Conservation (phyloP, 164 flowering plant genomes). For the Cinnamomum chago region DNA sequence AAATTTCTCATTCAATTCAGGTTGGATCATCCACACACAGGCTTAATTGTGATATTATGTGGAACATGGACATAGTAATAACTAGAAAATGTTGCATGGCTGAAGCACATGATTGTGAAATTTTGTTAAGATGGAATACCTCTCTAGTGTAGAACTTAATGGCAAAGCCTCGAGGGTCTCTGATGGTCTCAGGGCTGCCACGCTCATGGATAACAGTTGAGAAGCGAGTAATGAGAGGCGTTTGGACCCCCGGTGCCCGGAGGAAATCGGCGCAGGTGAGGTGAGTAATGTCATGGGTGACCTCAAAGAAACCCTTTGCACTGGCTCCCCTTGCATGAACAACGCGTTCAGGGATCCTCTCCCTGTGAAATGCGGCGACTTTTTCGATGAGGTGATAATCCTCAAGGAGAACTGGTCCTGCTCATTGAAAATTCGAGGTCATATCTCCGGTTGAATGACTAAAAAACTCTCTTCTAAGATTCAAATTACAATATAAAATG, state of each 20-base stretch:
- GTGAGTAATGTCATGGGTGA: constrained; percentile 73
- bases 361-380: constrained; percentile 71
- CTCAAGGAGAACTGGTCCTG: constrained; percentile 83
- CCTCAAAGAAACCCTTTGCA: constrained; percentile 91
- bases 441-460: not conserved
- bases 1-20: not conserved
- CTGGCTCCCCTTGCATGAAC: constrained; percentile 96
- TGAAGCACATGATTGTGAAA: too few species aligned
- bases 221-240: constrained; percentile 77
- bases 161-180: constrained; percentile 80
- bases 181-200: constrained; percentile 84
- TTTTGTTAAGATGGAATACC: constrained; percentile 28
- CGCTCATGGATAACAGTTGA: constrained; percentile 86
- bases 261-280: constrained; percentile 88
- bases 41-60: not conserved
- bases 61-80: not conserved
- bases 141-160: constrained; percentile 79
- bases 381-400: constrained; percentile 84
- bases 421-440: not conserved
- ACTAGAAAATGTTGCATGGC: not conserved
- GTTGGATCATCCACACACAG: not conserved
- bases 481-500: too few species aligned
- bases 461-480: too few species aligned
- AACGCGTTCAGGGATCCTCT: constrained; percentile 87
- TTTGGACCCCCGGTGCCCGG: constrained; percentile 85